Evolutionary conservation across 345 rosid species (phyloP), one percentile per base, ranked within the genome.

Genomic region (Boechera stricta): DNA sequence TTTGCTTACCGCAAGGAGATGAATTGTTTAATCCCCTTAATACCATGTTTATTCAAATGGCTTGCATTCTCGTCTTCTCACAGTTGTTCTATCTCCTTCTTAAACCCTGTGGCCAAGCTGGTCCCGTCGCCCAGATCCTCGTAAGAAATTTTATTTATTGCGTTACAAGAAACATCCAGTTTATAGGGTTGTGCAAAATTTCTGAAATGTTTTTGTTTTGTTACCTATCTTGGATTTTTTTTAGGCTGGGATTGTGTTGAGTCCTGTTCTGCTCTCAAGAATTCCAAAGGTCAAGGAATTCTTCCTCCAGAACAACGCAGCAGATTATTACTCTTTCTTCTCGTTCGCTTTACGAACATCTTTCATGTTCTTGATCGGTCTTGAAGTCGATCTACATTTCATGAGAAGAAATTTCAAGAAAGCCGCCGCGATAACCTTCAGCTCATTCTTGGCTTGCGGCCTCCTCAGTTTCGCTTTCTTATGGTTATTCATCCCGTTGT

Each of bases 331-430:
- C 62, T 62, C 82, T 0, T 73, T 87, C 5, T 77, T 86, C 73
- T 79, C 87, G 3, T 80, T 87, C 77, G 45, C 82, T 16, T 85
- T 85, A 65, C 77, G 92, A 44, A 77, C 89, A 57, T 73, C 88
- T 41, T 88, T 94, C 74, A 92, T 89, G 91, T 94, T 94, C 84
- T 79, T 87, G 75, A 87, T 92, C 63, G 98, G 96, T 15, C 85
- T 92, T 3, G 90, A 92, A 79, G 76, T 81, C 4, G 98, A 90
- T 67, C 62, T 84, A 51, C 74, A 89, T 62, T 92, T 87, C 69
- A 52, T 86, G 12, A 78, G 60, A 65, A 82, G 89, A 32, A 88
- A 86, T 68, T 29, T 92, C 56, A 83, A 83, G 9, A 75, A 74
- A 4, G 85, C 88, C 0, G 44, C 79, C 56, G 70, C 71, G 4